Evolutionary conservation across 176 grass and related monocot genomes (phyloP).

Genomic region (Musa troglodytarum): DNA sequence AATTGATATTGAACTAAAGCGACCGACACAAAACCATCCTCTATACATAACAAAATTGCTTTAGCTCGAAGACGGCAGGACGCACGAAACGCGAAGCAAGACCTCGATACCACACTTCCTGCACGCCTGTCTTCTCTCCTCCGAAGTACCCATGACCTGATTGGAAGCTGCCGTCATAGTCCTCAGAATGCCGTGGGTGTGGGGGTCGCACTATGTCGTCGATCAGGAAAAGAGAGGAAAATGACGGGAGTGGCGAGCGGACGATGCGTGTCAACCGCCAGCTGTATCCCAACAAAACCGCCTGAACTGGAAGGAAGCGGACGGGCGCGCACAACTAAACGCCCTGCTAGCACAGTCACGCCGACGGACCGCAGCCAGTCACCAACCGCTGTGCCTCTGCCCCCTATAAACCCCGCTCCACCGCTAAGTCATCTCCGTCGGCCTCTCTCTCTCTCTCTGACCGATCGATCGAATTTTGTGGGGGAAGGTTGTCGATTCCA

Average conservation of each 20-base stretch:
- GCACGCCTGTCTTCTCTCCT: too few species aligned
- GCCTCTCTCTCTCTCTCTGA: neutral
- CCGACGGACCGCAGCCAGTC: slow-evolving; percentile 1
- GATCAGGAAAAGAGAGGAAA: neutral
- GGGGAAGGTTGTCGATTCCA: neutral
- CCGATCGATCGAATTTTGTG: neutral
- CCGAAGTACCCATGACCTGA: too few species aligned
- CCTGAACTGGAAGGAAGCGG: slow-evolving; percentile 12
- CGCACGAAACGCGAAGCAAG: too few species aligned
- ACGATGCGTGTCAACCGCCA: slow-evolving; percentile 34
- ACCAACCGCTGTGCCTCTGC: neutral
- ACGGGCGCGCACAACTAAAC: neutral
- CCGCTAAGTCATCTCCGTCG: neutral
- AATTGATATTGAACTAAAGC: too few species aligned
- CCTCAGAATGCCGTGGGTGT: neutral
- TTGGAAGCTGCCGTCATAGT: too few species aligned
- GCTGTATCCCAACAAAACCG: slow-evolving; percentile 36
- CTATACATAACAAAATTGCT: too few species aligned
- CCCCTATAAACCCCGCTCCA: neutral
- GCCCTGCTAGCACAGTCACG: neutral
- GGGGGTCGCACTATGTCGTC: neutral
- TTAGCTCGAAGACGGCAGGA: too few species aligned
- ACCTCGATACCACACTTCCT: too few species aligned
- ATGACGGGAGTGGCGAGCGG: neutral
- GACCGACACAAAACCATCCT: too few species aligned